Evolutionary conservation across 2,329 filamentous ascomycete species (phyloP), one percentile per base, ranked within the genome.

Genomic region (Xylaria sp.): DNA sequence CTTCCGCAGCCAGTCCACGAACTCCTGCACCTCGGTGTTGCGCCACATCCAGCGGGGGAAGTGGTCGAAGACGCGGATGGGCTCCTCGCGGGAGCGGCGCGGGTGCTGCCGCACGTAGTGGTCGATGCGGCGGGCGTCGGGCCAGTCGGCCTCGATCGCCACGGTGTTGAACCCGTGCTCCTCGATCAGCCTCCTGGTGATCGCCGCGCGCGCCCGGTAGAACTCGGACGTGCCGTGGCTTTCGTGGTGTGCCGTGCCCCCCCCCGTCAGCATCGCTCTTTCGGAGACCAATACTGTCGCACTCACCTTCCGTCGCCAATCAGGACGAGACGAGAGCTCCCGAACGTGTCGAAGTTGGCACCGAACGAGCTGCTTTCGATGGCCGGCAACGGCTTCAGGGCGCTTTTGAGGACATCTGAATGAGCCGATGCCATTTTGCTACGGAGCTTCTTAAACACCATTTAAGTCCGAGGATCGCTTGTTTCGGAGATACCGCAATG

Each of bases 31-130:
- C 58, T 82, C 80, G 13, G 67, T 65, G 55, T 82, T 82, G 9
- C 79, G 73, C 79, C 79, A 82, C 79, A 82, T 82, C 79, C 79
- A 82, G 2, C 74, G 78, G 13, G 79, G 79, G 44, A 82, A 82
- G 21, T 78, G 71, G 38, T 76, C 69, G 61, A 82, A 82, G 5
- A 74, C 70, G 37, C 73, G 71, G 65, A 57, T 73, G 63, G 18
- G 67, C 63, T 22, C 74, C 66, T 13, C 38, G 4, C 56, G 45
- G 11, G 53, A 57, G 17, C 41, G 56, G 1, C 57, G 55, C 5
- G 76, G 74, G 13, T 76, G 72, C 45, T 74, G 71, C 6, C 79
- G 74, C 13, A 81, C 76, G 49, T 80, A 81, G 40, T 76, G 72
- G 56, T 82, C 80, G 26, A 82, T 71, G 1, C 71, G 69, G 56